Base-by-base conservation (phyloP, 1,139 yeast species). In the Magnusiomyces clavatus region DNA sequence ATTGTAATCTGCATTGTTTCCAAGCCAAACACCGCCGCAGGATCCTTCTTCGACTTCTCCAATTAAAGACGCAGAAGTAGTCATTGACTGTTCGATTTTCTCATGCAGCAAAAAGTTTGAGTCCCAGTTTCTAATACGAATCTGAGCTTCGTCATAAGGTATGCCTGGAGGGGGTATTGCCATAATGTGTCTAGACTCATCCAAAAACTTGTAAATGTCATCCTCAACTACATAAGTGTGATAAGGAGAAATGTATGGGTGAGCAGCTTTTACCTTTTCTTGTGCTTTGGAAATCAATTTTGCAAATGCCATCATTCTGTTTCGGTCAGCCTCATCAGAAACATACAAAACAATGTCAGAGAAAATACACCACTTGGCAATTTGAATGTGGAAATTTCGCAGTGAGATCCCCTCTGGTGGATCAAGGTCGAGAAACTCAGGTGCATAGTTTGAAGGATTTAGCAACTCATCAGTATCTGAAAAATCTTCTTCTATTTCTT, bases 311-410 rank as follows among this genome's bases (percentile, higher is more conserved):
- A 53, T 43, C 24, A 51, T 39, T 14, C 51, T 34, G 1, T 61
- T 64, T 17, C 53, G 50, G 1, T 50, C 52, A 2, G 55, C 48
- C 2, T 58, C 61, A 24, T 76, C 73, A 54, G 79, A 73, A 54
- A 80, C 71, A 63, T 86, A 87, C 13, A 86, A 78, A 29, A 83
- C 69, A 53, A 86, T 77, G 63, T 86, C 95, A 0, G 90, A 78
- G 36, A 85, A 73, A 16, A 77, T 72, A 8, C 88, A 83, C 63
- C 81, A 70, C 62, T 85, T 86, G 20, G 86, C 76, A 8, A 80
- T 86, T 67, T 86, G 96, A 54, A 82, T 81, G 59, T 83, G 85
- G 65, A 85, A 87, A 64, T 86, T 86, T 56, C 95, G 74, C 48
- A 85, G 71, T 6, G 86, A 81, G 2, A 84, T 80, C 13, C 92